Base-by-base conservation (phyloP, 2,329 filamentous ascomycete genomes). In the Calonectria honghensis region DNA sequence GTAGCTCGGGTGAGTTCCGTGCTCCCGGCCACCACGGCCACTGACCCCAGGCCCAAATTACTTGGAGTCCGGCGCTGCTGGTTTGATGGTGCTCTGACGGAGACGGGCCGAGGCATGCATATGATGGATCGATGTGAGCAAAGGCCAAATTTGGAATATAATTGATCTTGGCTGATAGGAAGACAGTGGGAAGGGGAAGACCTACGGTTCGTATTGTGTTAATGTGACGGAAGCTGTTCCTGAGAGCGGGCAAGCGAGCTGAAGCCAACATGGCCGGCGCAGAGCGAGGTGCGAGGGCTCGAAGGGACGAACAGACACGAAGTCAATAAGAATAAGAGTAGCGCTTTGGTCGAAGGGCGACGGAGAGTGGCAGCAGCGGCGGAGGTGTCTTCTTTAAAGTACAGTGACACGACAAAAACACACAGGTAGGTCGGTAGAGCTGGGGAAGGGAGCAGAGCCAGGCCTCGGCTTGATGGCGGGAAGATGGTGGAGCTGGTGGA, bases 261-360 rank as follows among this genome's bases (percentile, higher is more conserved):
- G 79, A 79, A 78, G 80, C 80, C 74, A 85, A 85, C 84, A 85
- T 85, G 82, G 82, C 83, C 82, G 75, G 75, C 71, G 35, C 66
- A 41, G 48, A 65, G 63, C 61, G 66, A 50, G 63, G 27, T 63
- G 65, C 45, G 32, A 50, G 51, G 45, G 63, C 63, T 50, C 29
- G 24, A 31, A 54, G 57, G 51, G 68, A 61, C 29, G 59, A 69
- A 54, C 31, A 48, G 74, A 74, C 39, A 57, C 54, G 72, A 72
- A 64, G 59, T 41, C 50, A 52, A 67, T 70, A 45, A 68, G 52
- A 61, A 68, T 50, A 67, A 71, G 48, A 39, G 24, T 52, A 70
- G 59, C 68, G 64, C 48, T 69, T 57, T 68, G 37, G 52, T 65
- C 37, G n/a, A 63, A 18, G 68, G 52, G 61, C 73, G 65, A 54